Conservation (phyloP, 257 asterid species). For the Hygrophila difformis region DNA sequence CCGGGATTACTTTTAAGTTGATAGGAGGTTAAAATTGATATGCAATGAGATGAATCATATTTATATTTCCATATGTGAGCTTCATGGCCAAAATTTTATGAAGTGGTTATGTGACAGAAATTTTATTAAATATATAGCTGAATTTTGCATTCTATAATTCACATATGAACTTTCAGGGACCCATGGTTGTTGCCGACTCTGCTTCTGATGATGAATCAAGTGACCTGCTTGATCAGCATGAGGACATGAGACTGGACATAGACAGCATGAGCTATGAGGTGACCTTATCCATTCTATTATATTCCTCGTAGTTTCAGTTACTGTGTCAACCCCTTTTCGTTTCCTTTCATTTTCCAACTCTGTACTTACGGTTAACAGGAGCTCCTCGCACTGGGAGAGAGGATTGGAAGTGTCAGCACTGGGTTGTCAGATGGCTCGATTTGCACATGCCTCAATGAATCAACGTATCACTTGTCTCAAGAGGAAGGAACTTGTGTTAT, state of each 20-base stretch:
- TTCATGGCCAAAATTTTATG: too few species aligned
- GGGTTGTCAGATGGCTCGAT: slow-evolving; percentile 55
- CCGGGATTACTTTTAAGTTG: too few species aligned
- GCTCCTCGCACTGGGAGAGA: slow-evolving; percentile 79
- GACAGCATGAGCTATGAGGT: slow-evolving; percentile 89
- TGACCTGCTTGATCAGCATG: slow-evolving; percentile 52
- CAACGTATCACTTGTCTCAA: slow-evolving; percentile 34
- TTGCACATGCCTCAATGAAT: slow-evolving; percentile 41
- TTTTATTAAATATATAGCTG: too few species aligned
- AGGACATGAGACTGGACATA: slow-evolving; percentile 69
- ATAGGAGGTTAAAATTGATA: too few species aligned
- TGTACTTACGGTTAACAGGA: slow-evolving; percentile 57
- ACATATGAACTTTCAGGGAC: slow-evolving; percentile 61
- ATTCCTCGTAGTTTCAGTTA: too few species aligned
- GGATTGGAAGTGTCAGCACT: slow-evolving; percentile 72
- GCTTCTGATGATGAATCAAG: slow-evolving; percentile 45
- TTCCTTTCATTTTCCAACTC: too few species aligned
- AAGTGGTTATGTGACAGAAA: too few species aligned
- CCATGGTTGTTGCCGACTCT: slow-evolving; percentile 31
- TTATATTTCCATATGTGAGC: too few species aligned
- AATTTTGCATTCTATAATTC: too few species aligned
- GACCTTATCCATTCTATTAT: neutral
- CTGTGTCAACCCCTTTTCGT: too few species aligned
- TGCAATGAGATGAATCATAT: too few species aligned
- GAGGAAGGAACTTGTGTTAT: slow-evolving; percentile 57